Percentiles rank a stretch among this genome's conserved stretches.
Conservation (phyloP, 345 rosid genomes). For the Euphorbia tirucalli region DNA sequence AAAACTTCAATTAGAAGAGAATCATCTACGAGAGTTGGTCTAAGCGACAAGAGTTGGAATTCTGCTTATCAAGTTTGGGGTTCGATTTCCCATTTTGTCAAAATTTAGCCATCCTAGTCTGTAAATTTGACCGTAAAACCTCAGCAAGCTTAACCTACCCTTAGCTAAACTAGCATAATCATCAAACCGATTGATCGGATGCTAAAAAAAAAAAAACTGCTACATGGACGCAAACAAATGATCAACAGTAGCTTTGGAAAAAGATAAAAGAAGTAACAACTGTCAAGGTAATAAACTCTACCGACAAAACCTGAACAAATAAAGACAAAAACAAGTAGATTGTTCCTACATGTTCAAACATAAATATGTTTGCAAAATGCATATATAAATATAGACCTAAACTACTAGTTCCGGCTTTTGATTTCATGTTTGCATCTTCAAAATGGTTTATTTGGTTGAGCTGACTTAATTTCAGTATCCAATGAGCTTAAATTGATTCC, state of each 20-base stretch:
- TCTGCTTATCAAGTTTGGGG: too few relatives aligned
- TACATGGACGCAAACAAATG: too few relatives aligned
- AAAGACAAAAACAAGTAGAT: not conserved
- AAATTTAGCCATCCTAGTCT: too few relatives aligned
- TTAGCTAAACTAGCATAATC: too few relatives aligned
- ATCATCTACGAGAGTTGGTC: too few relatives aligned
- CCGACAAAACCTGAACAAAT: not conserved
- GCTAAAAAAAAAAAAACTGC: too few relatives aligned
- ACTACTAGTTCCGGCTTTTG: not conserved
- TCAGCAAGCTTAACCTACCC: too few relatives aligned
- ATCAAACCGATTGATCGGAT: too few relatives aligned
- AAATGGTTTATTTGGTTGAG: constrained; percentile 20
- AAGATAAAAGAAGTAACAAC: not conserved
- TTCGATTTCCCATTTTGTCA: too few relatives aligned
- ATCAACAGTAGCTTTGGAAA: not conserved
- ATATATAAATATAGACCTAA: constrained; percentile 7
- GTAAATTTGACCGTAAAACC: too few relatives aligned
- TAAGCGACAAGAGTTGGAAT: too few relatives aligned
- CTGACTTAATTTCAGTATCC: constrained; percentile 29
- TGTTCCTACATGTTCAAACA: constrained; percentile 2
- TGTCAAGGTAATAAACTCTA: not conserved
- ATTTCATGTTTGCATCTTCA: constrained; percentile 15
- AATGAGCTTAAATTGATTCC: constrained; percentile 25
- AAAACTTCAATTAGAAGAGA: too few relatives aligned
- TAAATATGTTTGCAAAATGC: not conserved